Evolutionary conservation across 2,329 filamentous ascomycete genomes (phyloP), one percentile per base, ranked within the genome.

Genomic region (Cercospora berteroae): DNA sequence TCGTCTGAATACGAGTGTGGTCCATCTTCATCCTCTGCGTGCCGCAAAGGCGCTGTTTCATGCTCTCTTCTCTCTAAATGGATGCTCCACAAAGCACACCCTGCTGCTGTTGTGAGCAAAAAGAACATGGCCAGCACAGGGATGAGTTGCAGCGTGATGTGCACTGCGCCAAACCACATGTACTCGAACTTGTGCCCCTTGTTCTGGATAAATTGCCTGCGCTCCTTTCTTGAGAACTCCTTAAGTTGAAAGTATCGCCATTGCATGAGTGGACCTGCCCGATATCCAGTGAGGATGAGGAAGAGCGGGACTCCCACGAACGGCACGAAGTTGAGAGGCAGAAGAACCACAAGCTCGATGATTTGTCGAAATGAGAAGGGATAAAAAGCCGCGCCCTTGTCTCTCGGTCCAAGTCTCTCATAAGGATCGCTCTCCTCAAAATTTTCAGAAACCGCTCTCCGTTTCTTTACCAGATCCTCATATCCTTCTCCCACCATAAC

Each of bases 101-200:
- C 95, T 20, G 89, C 88, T 1, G 94, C 90, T 3, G 91, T 93
- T 0, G 94, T 97, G 71, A 99, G 81, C 44, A 98, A 84, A 78
- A 98, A 97, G 77, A 98, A 89, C 85, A 99, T 96, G n/a, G 91
- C 96, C 59, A 97, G 80, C 12, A 94, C 85, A 1, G 95, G 95
- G 8, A 97, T 85, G n/a, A 98, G 85, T 80, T 97, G 92, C 29
- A 98, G 80, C 6, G 93, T 78, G 81, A 97, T 87, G 60, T 93
- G 92, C 4, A 95, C 85, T 0, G 91, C 92, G 16, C 95, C 95
- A 76, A 98, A 97, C 92, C 92, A 96, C 13, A 93, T 89, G 77
- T 97, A 98, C 67, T 95, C 91, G 87, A 92, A 91, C 69, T 87
- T 83, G 63, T 90, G 85, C 52, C 83, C 83, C 67, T 84, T 85